Evolutionary conservation across 345 rosid genomes (phyloP).

Genomic region (Rhodomyrtus tomentosa): DNA sequence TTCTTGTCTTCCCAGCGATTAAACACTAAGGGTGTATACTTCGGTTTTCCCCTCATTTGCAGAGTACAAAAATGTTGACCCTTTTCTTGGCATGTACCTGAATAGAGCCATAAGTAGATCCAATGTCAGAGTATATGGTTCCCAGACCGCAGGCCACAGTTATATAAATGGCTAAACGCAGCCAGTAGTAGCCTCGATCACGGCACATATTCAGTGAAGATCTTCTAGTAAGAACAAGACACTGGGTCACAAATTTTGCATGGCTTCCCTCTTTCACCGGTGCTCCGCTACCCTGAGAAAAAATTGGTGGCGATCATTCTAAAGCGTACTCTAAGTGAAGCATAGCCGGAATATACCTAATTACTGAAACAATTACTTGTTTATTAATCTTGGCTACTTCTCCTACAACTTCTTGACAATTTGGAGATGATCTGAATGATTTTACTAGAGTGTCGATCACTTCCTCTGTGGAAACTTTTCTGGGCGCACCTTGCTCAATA

Average conservation of each 20-base stretch:
- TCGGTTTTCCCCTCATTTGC: neutral
- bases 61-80: neutral
- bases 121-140: neutral
- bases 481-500: constrained; percentile 24
- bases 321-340: neutral
- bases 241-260: neutral
- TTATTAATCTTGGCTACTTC: constrained; percentile 17
- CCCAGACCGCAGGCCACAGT: neutral
- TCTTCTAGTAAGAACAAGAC: constrained; percentile 1
- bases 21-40: neutral
- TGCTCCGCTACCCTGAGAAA: neutral
- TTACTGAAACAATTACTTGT: constrained; percentile 7
- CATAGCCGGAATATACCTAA: neutral
- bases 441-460: constrained; percentile 24
- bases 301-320: neutral
- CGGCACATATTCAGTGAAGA: constrained; percentile 1
- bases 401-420: constrained; percentile 12
- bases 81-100: neutral
- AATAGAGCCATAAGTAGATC: constrained; percentile 4
- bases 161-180: neutral
- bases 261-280: neutral
- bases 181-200: constrained; percentile 3
- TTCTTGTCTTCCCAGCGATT: neutral
- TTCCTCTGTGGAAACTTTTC: constrained; percentile 16
- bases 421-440: constrained; percentile 25